Base-by-base conservation (phyloP, 306 rosid species). In the Sicyos edulis region DNA sequence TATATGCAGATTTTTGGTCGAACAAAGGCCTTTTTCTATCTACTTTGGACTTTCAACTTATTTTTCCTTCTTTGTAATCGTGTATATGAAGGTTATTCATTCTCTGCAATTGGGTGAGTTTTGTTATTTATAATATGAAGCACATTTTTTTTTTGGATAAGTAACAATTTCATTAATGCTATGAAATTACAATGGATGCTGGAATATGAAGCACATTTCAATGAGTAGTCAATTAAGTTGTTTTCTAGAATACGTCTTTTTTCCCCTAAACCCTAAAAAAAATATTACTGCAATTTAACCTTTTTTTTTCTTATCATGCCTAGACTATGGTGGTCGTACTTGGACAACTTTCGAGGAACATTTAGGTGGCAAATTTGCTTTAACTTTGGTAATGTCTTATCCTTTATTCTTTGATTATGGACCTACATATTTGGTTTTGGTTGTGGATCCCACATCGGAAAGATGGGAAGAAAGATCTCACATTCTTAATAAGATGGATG, bases 311-410 rank as follows among this genome's bases (percentile, higher is more conserved):
- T 15, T 62, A 42, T 74, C 81, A 55, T 67, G 74, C 32, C 21
- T 75, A 90, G 97, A 80, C 83, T 86, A 79, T 83, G 73, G 24
- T 93, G 88, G 95, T 78, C 85, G 73, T 82, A 77, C 76, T 78
- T 93, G 92, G 95, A 93, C 81, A 78, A 83, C 77, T 90, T 70
- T 76, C 87, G 96, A 63, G 97, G 97, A 78, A 82, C 95, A 77
- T 93, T 93, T 77, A 85, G 96, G 80, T 93, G 97, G 98, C 98
- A 93, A 71, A 93, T 91, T 80, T 90, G 97, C 82, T 93, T 93
- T 73, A 93, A 93, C 86, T 90, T 93, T 71, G 98, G 98, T 93
- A 88, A 52, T 70, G 26, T 54, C 49, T 32, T 20, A 73, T 75
- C 15, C 69, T 65, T 15, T 44, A 21, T 47, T 22, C 40, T 6